Percentiles rank a stretch among this genome's conserved stretches.
Evolutionary conservation across 805 yeast species (phyloP).

Genomic region (Starmerella khaoyaiensis): DNA sequence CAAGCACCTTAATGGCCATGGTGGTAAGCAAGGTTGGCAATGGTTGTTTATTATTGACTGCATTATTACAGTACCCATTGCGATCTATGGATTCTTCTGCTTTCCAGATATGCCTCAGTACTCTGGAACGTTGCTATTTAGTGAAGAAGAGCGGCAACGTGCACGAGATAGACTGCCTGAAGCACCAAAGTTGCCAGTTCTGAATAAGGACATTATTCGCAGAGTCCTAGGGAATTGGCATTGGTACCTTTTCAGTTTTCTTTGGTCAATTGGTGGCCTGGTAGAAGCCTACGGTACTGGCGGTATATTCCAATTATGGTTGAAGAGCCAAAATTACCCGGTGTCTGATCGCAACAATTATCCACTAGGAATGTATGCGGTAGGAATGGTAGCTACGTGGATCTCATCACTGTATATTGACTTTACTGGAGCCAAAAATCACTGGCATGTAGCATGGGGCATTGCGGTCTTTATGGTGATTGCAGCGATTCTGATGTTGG

Average conservation of each 20-base stretch:
- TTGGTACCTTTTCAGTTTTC: background rate
- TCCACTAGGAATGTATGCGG: constrained; percentile 1
- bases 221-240: constrained; percentile 1
- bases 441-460: constrained; percentile 1
- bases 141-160: background rate
- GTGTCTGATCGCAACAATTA: background rate
- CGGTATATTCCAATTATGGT: background rate
- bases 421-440: background rate
- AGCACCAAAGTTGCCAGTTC: background rate
- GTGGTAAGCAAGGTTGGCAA: background rate
- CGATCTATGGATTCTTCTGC: background rate
- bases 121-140: background rate
- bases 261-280: constrained; percentile 1
- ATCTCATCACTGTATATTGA: background rate
- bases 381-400: background rate
- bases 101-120: constrained; percentile 1
- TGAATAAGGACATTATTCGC: background rate
- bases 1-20: background rate
- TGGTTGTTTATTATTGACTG: constrained; percentile 1
- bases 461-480: background rate
- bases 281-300: background rate
- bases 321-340: background rate
- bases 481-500: background rate
- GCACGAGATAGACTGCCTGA: background rate
- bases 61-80: background rate